These are phyloP conservation scores for Macaranga tanarius DNA, from an alignment of 441 rosid species.

Conservation along the genomic window DNA sequence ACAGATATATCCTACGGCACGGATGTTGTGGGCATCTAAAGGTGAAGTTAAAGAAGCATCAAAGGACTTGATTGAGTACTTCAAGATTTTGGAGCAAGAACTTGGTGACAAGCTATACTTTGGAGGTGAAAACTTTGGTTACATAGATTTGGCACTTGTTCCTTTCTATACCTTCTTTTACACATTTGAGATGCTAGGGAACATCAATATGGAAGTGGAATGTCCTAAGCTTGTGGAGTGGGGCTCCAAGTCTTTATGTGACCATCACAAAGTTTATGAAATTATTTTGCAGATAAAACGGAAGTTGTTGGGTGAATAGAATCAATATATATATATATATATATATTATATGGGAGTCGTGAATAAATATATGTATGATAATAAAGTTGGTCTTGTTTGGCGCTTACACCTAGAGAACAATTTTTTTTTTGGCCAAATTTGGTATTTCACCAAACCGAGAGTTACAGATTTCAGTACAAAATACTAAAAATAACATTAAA, in stretches of 20 bases:
- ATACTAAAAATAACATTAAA: too few species aligned
- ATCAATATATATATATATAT: too few species aligned
- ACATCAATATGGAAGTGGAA: slow-evolving; percentile 4
- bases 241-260: slow-evolving; percentile 12
- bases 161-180: not conserved
- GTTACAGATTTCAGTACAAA: too few species aligned
- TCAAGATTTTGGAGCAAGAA: not conserved
- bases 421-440: too few species aligned
- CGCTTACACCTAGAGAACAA: too few species aligned
- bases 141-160: slow-evolving; percentile 10
- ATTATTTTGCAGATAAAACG: not conserved
- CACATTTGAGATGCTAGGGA: not conserved
- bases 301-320: not conserved
- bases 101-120: slow-evolving; percentile 14
- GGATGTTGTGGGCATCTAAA: too few species aligned
- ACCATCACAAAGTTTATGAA: not conserved
- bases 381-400: too few species aligned
- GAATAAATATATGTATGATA: too few species aligned
- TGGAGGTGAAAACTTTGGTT: slow-evolving; percentile 12
- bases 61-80: slow-evolving; percentile 3
- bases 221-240: slow-evolving; percentile 10
- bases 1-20: too few species aligned
- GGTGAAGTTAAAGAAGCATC: too few species aligned
- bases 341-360: too few species aligned
- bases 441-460: too few species aligned